Evolutionary conservation across 2,329 filamentous ascomycete genomes (phyloP).

Genomic region (Talaromyces sp.): DNA sequence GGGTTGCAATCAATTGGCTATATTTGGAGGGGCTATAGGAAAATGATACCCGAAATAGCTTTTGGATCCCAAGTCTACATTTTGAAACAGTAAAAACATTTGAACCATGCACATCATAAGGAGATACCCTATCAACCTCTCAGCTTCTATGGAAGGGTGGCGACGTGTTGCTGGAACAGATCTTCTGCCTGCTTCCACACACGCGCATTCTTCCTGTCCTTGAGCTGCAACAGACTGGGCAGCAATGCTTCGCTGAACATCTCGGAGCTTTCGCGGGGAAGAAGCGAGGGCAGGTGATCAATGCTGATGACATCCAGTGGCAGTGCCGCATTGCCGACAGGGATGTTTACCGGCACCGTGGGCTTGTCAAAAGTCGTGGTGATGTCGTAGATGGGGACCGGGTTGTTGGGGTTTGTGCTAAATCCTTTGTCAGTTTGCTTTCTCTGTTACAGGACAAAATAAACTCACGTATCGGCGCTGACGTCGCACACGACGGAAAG

Average conservation of each 20-base stretch:
- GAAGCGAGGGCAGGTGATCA: constrained; percentile 75
- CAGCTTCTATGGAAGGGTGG: constrained; percentile 52
- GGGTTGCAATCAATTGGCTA: not conserved
- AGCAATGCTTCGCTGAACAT: constrained; percentile 75
- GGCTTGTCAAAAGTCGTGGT: constrained; percentile 85
- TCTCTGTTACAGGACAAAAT: not conserved
- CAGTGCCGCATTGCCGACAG: constrained; percentile 48
- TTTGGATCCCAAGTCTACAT: not conserved
- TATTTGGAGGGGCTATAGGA: not conserved
- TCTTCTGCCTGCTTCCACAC: constrained; percentile 87
- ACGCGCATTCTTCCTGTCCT: constrained; percentile 62
- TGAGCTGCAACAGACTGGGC: constrained; percentile 70
- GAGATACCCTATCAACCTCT: constrained; percentile 3
- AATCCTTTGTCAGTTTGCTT: not conserved
- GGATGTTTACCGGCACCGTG: constrained; percentile 65
- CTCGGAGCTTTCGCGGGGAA: constrained; percentile 83
- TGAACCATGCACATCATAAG: not conserved
- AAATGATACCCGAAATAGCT: not conserved
- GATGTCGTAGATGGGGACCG: constrained; percentile 69
- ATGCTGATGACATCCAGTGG: constrained; percentile 78
- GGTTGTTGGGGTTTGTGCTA: constrained; percentile 46
- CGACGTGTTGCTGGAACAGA: constrained; percentile 77
- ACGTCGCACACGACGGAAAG: constrained; percentile 80
- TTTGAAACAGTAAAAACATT: not conserved
- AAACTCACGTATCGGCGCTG: constrained; percentile 36